Evolutionary conservation across 2,329 filamentous ascomycete species (phyloP).

Genomic region (Clarireedia homoeocarpa): DNA sequence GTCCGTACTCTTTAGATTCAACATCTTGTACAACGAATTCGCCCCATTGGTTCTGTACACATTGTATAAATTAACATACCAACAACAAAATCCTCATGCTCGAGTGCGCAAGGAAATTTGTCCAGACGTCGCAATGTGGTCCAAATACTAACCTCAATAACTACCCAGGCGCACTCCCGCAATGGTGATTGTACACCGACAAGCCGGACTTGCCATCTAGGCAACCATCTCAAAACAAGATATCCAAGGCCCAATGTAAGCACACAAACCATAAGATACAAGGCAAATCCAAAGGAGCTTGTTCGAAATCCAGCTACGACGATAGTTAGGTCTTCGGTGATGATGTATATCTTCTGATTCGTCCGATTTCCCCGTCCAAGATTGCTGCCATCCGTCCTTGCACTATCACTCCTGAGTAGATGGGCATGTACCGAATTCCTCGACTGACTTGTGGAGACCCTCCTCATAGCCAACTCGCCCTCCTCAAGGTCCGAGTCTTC

Average conservation of each 20-base stretch:
- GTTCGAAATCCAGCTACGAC: slow-evolving; percentile 88
- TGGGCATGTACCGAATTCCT: slow-evolving; percentile 51
- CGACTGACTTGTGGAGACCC: slow-evolving; percentile 55
- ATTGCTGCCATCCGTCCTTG: slow-evolving; percentile 58
- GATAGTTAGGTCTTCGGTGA: slow-evolving; percentile 88
- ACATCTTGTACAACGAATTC: slow-evolving; percentile 77
- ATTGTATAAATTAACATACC: slow-evolving; percentile 26
- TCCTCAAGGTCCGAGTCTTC: slow-evolving; percentile 29
- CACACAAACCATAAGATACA: slow-evolving; percentile 65
- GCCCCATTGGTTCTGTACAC: slow-evolving; percentile 79
- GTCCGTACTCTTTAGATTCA: slow-evolving; percentile 44
- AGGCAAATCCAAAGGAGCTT: slow-evolving; percentile 56
- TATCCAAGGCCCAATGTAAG: slow-evolving; percentile 71
- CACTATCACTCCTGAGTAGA: slow-evolving; percentile 65
- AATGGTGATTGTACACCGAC: slow-evolving; percentile 63
- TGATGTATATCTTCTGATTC: slow-evolving; percentile 88
- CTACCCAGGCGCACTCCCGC: slow-evolving; percentile 77
- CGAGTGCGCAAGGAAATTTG: background rate
- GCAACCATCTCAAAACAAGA: slow-evolving; percentile 83
- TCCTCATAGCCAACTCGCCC: slow-evolving; percentile 36
- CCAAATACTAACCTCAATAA: slow-evolving; percentile 60
- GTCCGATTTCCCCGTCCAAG: slow-evolving; percentile 52
- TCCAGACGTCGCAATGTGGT: background rate
- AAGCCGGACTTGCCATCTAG: slow-evolving; percentile 73
- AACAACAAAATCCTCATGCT: slow-evolving; percentile 4